Conservation (phyloP, 768 basidiomycete species). For the Crucibulum laeve region DNA sequence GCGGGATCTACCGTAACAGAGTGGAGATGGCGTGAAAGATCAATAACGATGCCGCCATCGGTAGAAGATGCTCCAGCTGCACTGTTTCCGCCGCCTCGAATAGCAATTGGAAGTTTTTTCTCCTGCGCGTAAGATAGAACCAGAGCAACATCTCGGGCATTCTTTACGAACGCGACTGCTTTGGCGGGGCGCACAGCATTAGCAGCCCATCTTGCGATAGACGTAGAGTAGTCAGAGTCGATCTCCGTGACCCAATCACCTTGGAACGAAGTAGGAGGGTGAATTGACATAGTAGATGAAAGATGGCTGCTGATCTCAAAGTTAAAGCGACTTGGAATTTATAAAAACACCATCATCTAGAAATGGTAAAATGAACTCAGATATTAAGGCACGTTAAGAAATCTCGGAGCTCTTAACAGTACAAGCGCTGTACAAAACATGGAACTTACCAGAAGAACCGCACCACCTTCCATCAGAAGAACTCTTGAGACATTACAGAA, state of each 20-base stretch:
- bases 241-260: constrained; percentile 28
- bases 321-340: too few species aligned
- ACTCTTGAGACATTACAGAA: too few species aligned
- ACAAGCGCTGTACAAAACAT: too few species aligned
- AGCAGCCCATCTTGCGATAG: constrained; percentile 30
- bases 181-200: constrained; percentile 25
- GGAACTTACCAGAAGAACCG: too few species aligned
- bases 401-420: too few species aligned
- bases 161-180: constrained; percentile 27
- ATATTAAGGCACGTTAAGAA: too few species aligned
- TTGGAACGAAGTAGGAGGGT: too few species aligned
- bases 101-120: constrained; percentile 21
- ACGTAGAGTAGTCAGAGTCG: constrained; percentile 20
- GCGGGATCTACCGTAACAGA: constrained; percentile 22
- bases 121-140: constrained; percentile 22
- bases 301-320: too few species aligned
- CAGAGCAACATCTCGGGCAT: constrained; percentile 21
- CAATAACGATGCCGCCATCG: constrained; percentile 36
- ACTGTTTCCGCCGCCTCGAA: constrained; percentile 34
- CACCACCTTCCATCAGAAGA: too few species aligned
- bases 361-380: too few species aligned
- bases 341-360: too few species aligned
- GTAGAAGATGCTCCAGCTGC: constrained; percentile 27
- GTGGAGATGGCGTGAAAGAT: constrained; percentile 26
- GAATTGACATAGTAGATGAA: too few species aligned